Evolutionary conservation across 2,329 filamentous ascomycete species (phyloP).

Genomic region (Colletotrichum acutatum): DNA sequence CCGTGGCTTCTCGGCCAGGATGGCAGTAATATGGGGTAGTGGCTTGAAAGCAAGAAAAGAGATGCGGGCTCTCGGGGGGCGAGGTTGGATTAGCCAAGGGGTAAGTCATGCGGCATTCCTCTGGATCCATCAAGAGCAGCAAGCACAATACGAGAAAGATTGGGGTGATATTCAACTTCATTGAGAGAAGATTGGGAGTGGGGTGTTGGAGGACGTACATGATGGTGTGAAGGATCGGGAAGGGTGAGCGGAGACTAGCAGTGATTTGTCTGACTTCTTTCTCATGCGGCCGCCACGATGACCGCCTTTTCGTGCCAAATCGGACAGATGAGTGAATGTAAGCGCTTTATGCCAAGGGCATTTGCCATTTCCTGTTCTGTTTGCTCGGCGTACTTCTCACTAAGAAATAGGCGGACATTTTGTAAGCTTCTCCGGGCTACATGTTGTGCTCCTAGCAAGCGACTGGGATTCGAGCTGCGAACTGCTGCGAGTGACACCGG

Average conservation of each 20-base stretch:
- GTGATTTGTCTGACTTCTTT: constrained; percentile 32
- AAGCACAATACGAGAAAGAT: constrained; percentile 27
- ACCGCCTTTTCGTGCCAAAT: constrained; percentile 14
- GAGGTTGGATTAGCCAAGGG: constrained; percentile 18
- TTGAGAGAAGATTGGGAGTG: constrained; percentile 30
- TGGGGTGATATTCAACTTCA: constrained; percentile 10
- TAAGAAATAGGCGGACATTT: background rate
- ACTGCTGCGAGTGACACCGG: constrained; percentile 29
- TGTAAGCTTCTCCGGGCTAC: background rate
- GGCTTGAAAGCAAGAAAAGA: background rate
- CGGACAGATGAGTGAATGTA: constrained; percentile 4
- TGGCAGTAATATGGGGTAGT: constrained; percentile 14
- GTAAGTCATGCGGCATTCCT: constrained; percentile 31
- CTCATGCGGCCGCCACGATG: constrained; percentile 24
- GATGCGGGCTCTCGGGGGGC: background rate
- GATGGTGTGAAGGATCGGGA: constrained; percentile 31
- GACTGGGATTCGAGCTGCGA: constrained; percentile 21
- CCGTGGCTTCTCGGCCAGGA: constrained; percentile 25
- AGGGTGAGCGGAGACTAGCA: constrained; percentile 25
- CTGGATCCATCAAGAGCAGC: background rate
- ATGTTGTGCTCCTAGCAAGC: background rate
- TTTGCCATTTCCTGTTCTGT: background rate
- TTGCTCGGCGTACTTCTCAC: background rate
- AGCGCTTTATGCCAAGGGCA: background rate
- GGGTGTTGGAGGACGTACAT: constrained; percentile 13